Evolutionary conservation across 1,284 basidiomycete genomes (phyloP).

Genomic region (Pseudomicrostroma phylloplanum): DNA sequence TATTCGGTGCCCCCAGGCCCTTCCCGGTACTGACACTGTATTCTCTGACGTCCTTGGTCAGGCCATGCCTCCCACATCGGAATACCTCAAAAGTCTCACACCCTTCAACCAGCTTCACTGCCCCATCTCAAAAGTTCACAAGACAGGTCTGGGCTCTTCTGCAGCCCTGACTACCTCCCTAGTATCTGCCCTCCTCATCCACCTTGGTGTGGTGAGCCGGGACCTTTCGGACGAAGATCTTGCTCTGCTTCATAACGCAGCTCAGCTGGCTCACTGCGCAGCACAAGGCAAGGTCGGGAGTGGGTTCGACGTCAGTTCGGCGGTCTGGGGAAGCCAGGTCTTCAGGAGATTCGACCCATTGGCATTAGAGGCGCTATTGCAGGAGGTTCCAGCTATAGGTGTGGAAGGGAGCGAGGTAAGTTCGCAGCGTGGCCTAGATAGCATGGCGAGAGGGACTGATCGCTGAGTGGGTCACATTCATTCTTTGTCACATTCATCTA

Average conservation of each 20-base stretch:
- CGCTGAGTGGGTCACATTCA: neutral
- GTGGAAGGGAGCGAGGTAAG: slow-evolving; percentile 21
- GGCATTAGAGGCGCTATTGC: slow-evolving; percentile 30
- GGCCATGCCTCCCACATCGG: slow-evolving; percentile 28
- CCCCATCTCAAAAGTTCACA: slow-evolving; percentile 72
- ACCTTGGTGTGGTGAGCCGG: slow-evolving; percentile 62
- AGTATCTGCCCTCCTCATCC: slow-evolving; percentile 74
- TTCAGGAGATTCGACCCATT: slow-evolving; percentile 80
- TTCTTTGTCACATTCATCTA: no score
- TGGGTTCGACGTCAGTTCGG: slow-evolving; percentile 92
- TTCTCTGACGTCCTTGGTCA: neutral
- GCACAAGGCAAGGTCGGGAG: slow-evolving; percentile 97
- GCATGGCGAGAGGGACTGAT: no score
- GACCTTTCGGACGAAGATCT: slow-evolving; percentile 41
- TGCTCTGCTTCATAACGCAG: slow-evolving; percentile 71
- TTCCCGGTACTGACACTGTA: no score
- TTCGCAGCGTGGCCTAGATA: neutral
- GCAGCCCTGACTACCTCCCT: slow-evolving; percentile 94
- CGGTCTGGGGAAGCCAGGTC: slow-evolving; percentile 87
- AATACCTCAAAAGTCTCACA: slow-evolving; percentile 57
- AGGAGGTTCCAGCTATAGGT: slow-evolving; percentile 24
- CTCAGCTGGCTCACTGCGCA: slow-evolving; percentile 89
- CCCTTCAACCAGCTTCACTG: slow-evolving; percentile 59
- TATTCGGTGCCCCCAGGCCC: neutral
- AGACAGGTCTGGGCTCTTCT: slow-evolving; percentile 94